Evolutionary conservation across 1,284 basidiomycete species (phyloP).

Genomic region (Papiliotrema fonsecae): DNA sequence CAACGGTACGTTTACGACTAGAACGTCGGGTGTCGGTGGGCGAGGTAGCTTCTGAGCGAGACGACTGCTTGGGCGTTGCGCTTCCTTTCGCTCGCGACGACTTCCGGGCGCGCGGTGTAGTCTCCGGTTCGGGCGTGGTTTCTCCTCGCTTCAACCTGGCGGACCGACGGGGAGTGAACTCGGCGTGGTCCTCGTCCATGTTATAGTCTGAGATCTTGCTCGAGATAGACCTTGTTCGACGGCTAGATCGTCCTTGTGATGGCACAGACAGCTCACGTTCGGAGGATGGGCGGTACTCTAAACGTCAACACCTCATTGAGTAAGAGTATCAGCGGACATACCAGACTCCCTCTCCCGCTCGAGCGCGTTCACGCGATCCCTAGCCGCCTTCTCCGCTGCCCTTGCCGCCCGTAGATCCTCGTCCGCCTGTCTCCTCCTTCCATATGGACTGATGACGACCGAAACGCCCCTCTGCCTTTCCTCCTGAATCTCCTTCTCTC

Average conservation of each 20-base stretch:
- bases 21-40: conserved; percentile 14
- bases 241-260: neutral
- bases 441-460: conserved; percentile 46
- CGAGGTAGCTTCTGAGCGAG: conserved; percentile 9
- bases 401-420: conserved; percentile 24
- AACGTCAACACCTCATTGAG: neutral
- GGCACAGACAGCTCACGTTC: conserved; percentile 2
- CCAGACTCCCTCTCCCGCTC: neutral
- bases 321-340: neutral
- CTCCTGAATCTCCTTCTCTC: conserved; percentile 29
- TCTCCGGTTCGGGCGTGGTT: conserved; percentile 13
- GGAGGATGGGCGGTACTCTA: neutral
- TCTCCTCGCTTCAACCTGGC: conserved; percentile 24
- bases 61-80: conserved; percentile 8
- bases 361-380: too few species aligned
- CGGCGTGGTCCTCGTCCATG: conserved; percentile 15
- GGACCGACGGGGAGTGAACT: conserved; percentile 34
- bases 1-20: conserved; percentile 18
- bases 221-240: conserved; percentile 1
- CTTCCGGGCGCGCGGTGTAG: conserved; percentile 22
- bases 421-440: conserved; percentile 35
- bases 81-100: conserved; percentile 9
- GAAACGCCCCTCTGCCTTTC: conserved; percentile 19
- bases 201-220: conserved; percentile 12
- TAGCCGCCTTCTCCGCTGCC: conserved; percentile 9